Evolutionary conservation across 176 grass and related monocot species (phyloP).

Genomic region (Saccharum officinarum): DNA sequence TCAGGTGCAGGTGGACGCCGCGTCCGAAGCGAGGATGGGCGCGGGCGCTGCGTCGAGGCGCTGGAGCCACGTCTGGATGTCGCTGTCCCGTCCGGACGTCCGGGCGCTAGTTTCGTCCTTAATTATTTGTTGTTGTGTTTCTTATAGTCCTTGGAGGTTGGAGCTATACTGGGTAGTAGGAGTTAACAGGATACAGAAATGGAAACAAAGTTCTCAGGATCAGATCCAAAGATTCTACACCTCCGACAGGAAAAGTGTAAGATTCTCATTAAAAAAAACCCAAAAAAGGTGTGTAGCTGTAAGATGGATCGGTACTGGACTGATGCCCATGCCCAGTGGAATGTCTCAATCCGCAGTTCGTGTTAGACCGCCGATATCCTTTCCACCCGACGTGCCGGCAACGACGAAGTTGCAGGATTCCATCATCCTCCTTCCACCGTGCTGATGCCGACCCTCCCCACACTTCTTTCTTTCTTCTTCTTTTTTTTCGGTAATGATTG

Average conservation of each 20-base stretch:
- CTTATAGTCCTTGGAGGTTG: too few relatives aligned
- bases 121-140: too few relatives aligned
- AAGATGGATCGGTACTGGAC: neutral
- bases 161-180: too few relatives aligned
- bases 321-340: neutral
- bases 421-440: neutral
- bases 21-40: too few relatives aligned
- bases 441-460: slow-evolving; percentile 16
- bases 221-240: neutral
- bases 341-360: neutral
- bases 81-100: too few relatives aligned
- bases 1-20: too few relatives aligned
- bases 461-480: too few relatives aligned
- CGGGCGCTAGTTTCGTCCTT: too few relatives aligned
- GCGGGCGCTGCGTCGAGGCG: too few relatives aligned
- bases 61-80: too few relatives aligned
- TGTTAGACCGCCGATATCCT: slow-evolving; percentile 22
- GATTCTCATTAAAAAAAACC: neutral
- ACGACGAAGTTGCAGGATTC: neutral
- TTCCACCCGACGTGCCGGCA: slow-evolving; percentile 29
- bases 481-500: too few relatives aligned
- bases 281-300: neutral
- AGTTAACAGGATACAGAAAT: neutral
- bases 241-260: neutral
- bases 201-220: neutral